A percentile compares a stretch with the other conserved stretches of the same genome.
These are phyloP conservation scores for Citrus mangshanensis DNA, from an alignment of 345 rosid species.

Conservation along the genomic window DNA sequence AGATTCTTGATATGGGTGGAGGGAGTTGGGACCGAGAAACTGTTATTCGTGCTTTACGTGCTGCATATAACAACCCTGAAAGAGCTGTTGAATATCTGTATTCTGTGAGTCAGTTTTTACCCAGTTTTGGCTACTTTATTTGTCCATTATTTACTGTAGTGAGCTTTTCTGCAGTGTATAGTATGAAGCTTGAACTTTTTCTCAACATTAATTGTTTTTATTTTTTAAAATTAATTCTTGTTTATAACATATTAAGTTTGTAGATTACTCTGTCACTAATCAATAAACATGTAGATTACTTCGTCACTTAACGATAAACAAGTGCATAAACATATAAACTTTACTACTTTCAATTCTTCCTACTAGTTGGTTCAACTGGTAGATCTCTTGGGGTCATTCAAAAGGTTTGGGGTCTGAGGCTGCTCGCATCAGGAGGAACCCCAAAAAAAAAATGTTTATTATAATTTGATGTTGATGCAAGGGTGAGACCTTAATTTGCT, in stretches of 20 bases:
- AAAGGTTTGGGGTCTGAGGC: background rate
- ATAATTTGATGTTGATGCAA: background rate
- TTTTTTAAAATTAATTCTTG: background rate
- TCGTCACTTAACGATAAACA: background rate
- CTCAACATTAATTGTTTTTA: background rate
- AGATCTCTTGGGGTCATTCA: background rate
- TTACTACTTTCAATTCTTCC: background rate
- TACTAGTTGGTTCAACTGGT: background rate
- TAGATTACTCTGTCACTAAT: background rate
- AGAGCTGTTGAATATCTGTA: slow-evolving; percentile 65
- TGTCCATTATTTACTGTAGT: background rate
- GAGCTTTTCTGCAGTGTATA: background rate
- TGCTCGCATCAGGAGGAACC: background rate
- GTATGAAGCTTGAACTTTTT: background rate
- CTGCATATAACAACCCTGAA: slow-evolving; percentile 65
- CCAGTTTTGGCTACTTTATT: background rate
- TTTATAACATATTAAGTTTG: background rate
- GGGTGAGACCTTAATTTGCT: background rate
- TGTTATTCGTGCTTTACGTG: slow-evolving; percentile 58
- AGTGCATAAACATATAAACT: background rate
- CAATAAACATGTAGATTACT: background rate
- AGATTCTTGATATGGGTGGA: slow-evolving; percentile 65
- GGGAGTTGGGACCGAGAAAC: slow-evolving; percentile 58
- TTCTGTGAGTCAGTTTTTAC: slow-evolving; percentile 37
- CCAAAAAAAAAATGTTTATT: background rate